A percentile compares a stretch with the other conserved stretches of the same genome.
Conservation (phyloP, 345 rosid genomes). For the Melaleuca alternifolia region DNA sequence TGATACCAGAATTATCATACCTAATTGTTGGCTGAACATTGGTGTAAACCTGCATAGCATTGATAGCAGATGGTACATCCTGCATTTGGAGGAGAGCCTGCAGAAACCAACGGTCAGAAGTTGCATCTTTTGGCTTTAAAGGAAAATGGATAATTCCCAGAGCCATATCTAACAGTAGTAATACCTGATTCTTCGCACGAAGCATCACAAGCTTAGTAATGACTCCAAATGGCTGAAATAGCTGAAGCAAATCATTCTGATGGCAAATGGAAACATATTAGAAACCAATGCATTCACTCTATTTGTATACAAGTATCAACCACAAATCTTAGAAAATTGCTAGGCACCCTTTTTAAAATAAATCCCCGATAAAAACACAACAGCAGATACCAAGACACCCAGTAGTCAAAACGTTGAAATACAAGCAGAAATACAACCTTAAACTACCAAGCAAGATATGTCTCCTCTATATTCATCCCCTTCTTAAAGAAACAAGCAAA, state of each 20-base stretch:
- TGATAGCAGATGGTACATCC: conserved; percentile 79
- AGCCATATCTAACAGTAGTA: not conserved
- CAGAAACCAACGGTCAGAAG: not conserved
- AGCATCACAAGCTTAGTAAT: conserved; percentile 99
- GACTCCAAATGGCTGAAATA: conserved; percentile 96
- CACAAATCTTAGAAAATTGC: not conserved
- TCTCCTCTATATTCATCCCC: not conserved
- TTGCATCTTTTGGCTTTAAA: not conserved
- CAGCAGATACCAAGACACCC: not conserved
- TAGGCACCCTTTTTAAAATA: not conserved
- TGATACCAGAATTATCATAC: conserved; percentile 15
- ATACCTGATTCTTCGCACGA: conserved; percentile 95
- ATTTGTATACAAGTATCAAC: not conserved
- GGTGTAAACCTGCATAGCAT: conserved; percentile 72
- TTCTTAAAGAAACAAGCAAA: not conserved
- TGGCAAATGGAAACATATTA: not conserved
- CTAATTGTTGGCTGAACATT: conserved; percentile 85
- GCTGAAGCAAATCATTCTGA: conserved; percentile 95
- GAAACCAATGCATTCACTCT: not conserved
- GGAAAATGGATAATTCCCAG: not conserved
- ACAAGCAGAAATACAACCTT: not conserved
- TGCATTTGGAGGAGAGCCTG: conserved; percentile 99
- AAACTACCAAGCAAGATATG: not conserved
- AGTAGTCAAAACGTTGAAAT: not conserved
- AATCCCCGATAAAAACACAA: not conserved